These are phyloP conservation scores for Coix lacrymajobi DNA, from an alignment of 176 grass and related monocot genomes.

Conservation along the genomic window DNA sequence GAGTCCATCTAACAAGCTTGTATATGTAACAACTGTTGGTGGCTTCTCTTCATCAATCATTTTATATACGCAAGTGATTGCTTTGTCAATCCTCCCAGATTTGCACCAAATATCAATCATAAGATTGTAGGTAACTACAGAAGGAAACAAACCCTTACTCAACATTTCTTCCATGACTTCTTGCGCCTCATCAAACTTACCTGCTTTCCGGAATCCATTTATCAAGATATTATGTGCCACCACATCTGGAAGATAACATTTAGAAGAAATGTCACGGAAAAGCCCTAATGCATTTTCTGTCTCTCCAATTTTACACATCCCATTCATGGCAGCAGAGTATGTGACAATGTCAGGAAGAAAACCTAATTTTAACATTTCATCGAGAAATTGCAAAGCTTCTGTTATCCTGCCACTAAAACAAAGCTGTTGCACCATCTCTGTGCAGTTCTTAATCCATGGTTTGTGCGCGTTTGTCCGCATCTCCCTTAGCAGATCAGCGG, in stretches of 20 bases:
- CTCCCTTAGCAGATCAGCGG: conserved; percentile 58
- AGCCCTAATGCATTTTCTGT: conserved; percentile 46
- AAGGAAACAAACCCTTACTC: conserved; percentile 65
- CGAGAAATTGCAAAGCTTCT: conserved; percentile 70
- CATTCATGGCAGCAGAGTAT: conserved; percentile 78
- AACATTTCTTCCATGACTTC: conserved; percentile 76
- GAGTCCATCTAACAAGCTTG: conserved; percentile 83
- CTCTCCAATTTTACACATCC: conserved; percentile 69
- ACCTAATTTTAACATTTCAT: conserved; percentile 68
- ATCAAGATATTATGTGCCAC: conserved; percentile 95
- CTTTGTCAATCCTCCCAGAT: conserved; percentile 56
- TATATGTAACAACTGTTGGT: conserved; percentile 77
- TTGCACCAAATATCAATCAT: conserved; percentile 95
- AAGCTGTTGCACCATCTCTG: conserved; percentile 73
- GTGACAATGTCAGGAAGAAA: conserved; percentile 85
- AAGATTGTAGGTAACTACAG: conserved; percentile 82
- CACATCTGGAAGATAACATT: conserved; percentile 82
- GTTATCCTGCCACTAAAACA: conserved; percentile 61
- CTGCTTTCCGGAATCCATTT: conserved; percentile 72
- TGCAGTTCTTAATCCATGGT: conserved; percentile 94
- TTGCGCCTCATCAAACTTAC: conserved; percentile 62
- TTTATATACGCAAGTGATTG: conserved; percentile 52
- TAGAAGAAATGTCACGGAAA: conserved; percentile 65
- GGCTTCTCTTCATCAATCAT: conserved; percentile 64
- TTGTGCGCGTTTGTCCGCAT: conserved; percentile 48